Evolutionary conservation across 140 eudicot genomes (phyloP).

Genomic region (Ambrosia hybrid): DNA sequence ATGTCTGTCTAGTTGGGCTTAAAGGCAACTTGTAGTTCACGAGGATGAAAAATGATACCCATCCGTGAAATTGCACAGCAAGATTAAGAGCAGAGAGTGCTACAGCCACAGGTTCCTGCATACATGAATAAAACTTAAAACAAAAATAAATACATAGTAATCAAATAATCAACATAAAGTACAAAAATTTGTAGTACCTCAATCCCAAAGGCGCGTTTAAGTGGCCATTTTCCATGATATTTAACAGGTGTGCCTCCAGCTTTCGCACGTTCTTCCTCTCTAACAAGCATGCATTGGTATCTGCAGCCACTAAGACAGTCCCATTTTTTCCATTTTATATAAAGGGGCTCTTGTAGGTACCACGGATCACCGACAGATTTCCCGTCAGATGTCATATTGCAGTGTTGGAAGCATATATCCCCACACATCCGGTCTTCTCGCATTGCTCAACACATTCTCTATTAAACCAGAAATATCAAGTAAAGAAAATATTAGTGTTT

Average conservation of each 20-base stretch:
- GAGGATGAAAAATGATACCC: conserved; percentile 94
- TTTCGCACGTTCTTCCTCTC: conserved; percentile 74
- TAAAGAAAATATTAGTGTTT: conserved; percentile 21
- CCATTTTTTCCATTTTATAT: conserved; percentile 90
- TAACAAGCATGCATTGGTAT: conserved; percentile 83
- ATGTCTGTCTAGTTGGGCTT: conserved; percentile 59
- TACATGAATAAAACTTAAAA: conserved; percentile 13
- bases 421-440: conserved; percentile 85
- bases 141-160: conserved; percentile 4
- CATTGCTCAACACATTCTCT: conserved; percentile 86
- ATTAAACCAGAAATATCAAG: conserved; percentile 27
- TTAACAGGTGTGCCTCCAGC: conserved; percentile 74
- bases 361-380: conserved; percentile 72
- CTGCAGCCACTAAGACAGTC: conserved; percentile 93
- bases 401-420: conserved; percentile 73
- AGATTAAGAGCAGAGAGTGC: conserved; percentile 85
- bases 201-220: conserved; percentile 85
- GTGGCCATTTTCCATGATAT: conserved; percentile 99
- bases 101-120: conserved; percentile 94
- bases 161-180: conserved; percentile 9
- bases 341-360: conserved; percentile 97
- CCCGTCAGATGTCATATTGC: conserved; percentile 74
- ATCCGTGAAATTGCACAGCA: conserved; percentile 90
- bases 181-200: conserved; percentile 52
- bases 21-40: conserved; percentile 80